Percentiles rank a stretch among this genome's conserved stretches.
These are phyloP conservation scores for Falciphora oryzae DNA, from an alignment of 2,329 filamentous ascomycete genomes.

Conservation along the genomic window DNA sequence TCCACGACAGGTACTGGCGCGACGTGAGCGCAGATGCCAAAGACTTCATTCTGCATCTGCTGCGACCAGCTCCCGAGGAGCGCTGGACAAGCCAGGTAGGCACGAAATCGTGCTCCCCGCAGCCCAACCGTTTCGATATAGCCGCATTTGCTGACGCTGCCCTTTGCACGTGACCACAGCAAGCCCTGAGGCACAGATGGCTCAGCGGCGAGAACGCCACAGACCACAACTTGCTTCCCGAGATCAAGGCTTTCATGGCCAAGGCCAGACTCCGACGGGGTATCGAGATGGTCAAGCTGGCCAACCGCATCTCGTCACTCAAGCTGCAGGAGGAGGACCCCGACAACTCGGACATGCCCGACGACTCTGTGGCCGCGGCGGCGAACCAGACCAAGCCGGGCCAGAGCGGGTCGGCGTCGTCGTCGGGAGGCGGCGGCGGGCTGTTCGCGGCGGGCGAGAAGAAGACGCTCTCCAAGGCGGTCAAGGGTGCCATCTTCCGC, in stretches of 20 bases:
- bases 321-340: slow-evolving; percentile 85
- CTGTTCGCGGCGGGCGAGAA: slow-evolving; percentile 30
- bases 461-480: slow-evolving; percentile 40
- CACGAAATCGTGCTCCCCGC: slow-evolving; percentile 12
- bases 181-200: slow-evolving; percentile 80
- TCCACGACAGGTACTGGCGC: slow-evolving; percentile 98
- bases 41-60: slow-evolving; percentile 78
- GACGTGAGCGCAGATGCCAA: slow-evolving; percentile 95
- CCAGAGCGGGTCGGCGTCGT: slow-evolving; percentile 9
- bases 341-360: slow-evolving; percentile 68
- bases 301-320: slow-evolving; percentile 90
- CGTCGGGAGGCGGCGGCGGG: slow-evolving; percentile 3
- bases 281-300: slow-evolving; percentile 92
- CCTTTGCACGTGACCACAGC: slow-evolving; percentile 33
- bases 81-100: slow-evolving; percentile 72
- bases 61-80: slow-evolving; percentile 71
- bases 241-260: slow-evolving; percentile 91
- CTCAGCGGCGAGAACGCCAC: slow-evolving; percentile 85
- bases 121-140: background rate
- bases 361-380: slow-evolving; percentile 54
- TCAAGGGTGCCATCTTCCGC: slow-evolving; percentile 74
- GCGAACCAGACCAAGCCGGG: slow-evolving; percentile 24
- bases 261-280: slow-evolving; percentile 86
- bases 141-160: slow-evolving; percentile 7
- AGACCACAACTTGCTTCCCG: slow-evolving; percentile 94